Percentiles rank a stretch among this genome's conserved stretches.
These are phyloP conservation scores for Aureobasidium vineae DNA, from an alignment of 2,329 filamentous ascomycete genomes.

Conservation along the genomic window DNA sequence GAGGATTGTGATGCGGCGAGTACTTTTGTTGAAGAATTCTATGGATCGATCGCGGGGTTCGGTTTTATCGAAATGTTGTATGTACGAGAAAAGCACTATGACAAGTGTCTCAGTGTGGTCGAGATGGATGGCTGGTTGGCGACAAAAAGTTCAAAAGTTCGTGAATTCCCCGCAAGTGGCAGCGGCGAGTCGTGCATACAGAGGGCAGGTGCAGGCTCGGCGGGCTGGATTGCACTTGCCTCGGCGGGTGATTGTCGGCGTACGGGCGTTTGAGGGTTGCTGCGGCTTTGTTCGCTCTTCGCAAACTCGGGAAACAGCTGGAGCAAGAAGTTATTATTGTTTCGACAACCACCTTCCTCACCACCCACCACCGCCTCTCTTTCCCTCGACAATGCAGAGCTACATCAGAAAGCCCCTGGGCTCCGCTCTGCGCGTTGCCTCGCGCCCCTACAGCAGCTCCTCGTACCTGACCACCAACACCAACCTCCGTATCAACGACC, in stretches of 20 bases:
- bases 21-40: neutral
- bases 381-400: constrained; percentile 69
- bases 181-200: neutral
- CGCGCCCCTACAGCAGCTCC: constrained; percentile 71
- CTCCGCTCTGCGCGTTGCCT: constrained; percentile 65
- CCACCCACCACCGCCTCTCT: constrained; percentile 18
- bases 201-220: neutral
- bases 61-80: neutral
- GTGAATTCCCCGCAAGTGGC: neutral
- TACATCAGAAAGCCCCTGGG: constrained; percentile 65
- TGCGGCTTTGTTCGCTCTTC: constrained; percentile 4
- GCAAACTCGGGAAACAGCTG: constrained; percentile 25
- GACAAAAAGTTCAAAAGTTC: constrained; percentile 21
- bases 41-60: too few species aligned
- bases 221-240: neutral
- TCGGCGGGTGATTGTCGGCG: neutral
- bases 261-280: neutral
- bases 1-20: neutral
- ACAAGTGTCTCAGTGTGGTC: neutral
- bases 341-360: constrained; percentile 10
- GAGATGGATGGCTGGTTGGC: neutral
- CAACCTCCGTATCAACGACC: constrained; percentile 88
- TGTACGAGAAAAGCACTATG: neutral
- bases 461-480: constrained; percentile 44
- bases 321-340: constrained; percentile 19